These are phyloP conservation scores for Penicillium aurantiogriseum DNA, from an alignment of 2,329 filamentous ascomycete species.

Conservation along the genomic window DNA sequence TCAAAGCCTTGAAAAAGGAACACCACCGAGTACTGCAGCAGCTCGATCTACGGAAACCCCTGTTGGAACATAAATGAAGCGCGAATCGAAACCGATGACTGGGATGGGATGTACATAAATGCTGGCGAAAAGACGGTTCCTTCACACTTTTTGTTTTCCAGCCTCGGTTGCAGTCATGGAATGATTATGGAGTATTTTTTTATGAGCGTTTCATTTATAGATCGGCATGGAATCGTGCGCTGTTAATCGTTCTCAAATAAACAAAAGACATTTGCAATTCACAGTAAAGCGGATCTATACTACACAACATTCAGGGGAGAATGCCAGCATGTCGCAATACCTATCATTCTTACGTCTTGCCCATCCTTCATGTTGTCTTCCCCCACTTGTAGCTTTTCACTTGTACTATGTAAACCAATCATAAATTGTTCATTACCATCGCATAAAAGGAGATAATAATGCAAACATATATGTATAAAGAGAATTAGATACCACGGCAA, in stretches of 20 bases:
- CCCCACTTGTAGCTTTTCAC: background rate
- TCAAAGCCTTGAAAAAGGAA: slow-evolving; percentile 59
- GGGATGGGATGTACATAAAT: background rate
- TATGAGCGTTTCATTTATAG: background rate
- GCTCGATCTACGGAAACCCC: background rate
- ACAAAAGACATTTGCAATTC: background rate
- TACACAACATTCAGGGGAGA: background rate
- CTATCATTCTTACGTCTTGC: background rate
- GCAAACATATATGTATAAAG: background rate
- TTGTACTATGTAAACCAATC: background rate
- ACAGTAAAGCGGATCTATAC: too few relatives aligned
- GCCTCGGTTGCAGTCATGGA: background rate
- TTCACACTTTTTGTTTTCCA: background rate
- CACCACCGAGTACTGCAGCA: slow-evolving; percentile 44
- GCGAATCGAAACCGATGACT: background rate
- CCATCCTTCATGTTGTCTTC: background rate
- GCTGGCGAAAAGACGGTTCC: background rate
- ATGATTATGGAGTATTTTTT: background rate
- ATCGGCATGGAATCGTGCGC: background rate
- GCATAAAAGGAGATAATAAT: background rate
- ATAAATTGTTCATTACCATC: background rate
- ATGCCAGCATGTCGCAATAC: background rate
- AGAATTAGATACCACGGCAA: background rate
- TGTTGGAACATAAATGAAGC: background rate
- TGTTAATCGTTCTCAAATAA: background rate